These are phyloP conservation scores for Arabidopsis lyrata DNA, from an alignment of 441 rosid genomes.

Conservation along the genomic window DNA sequence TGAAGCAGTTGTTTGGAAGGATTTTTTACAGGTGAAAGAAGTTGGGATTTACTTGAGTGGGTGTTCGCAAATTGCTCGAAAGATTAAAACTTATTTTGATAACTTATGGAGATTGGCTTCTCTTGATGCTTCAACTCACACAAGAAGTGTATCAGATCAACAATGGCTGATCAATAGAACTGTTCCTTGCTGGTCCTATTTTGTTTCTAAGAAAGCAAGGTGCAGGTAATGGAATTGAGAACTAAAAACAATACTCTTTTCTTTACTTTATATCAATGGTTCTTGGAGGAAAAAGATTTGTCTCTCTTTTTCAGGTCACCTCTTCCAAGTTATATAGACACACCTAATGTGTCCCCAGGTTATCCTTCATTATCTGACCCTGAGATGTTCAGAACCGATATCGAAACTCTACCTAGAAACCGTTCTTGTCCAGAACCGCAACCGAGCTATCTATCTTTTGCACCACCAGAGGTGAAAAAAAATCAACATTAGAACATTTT, in stretches of 20 bases:
- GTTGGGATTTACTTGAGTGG: conserved; percentile 79
- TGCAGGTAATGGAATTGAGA: conserved; percentile 45
- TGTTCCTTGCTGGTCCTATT: conserved; percentile 98
- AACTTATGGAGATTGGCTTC: conserved; percentile 76
- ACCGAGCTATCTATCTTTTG: conserved; percentile 76
- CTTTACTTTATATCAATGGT: no score
- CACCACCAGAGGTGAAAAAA: conserved; percentile 84
- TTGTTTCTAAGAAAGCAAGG: conserved; percentile 55
- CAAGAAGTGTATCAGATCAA: conserved; percentile 62
- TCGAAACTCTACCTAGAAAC: conserved; percentile 55
- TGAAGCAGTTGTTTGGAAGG: not conserved
- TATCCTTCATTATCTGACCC: conserved; percentile 76
- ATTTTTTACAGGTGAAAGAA: conserved; percentile 75
- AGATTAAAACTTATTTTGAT: conserved; percentile 62
- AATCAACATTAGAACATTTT: not conserved
- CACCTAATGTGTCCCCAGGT: conserved; percentile 61
- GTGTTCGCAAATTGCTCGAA: conserved; percentile 63
- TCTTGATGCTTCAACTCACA: conserved; percentile 62
- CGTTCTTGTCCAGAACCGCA: conserved; percentile 47
- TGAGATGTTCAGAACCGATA: conserved; percentile 48
- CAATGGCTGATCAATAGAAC: conserved; percentile 78
- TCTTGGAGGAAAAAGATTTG: no score
- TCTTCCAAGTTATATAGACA: conserved; percentile 62
- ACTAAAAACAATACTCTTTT: no score
- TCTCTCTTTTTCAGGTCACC: conserved; percentile 45